Evolutionary conservation across 805 yeast genomes (phyloP).

Genomic region (Candida dajiaensis): DNA sequence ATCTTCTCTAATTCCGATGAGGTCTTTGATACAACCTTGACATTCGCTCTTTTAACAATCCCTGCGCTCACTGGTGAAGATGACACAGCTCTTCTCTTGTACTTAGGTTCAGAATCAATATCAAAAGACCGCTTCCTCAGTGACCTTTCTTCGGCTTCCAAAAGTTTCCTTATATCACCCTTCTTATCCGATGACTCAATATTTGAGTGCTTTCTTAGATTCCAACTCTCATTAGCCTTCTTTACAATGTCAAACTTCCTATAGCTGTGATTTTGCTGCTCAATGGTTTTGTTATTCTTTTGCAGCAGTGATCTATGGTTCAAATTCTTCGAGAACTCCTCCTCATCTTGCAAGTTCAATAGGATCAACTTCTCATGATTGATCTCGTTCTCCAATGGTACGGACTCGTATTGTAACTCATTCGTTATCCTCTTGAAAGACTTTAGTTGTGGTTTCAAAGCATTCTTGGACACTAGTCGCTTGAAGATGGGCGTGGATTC

Average conservation of each 20-base stretch:
- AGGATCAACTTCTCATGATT: conserved; percentile 24
- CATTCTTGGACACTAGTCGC: conserved; percentile 19
- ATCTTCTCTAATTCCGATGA: conserved; percentile 23
- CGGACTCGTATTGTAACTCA: conserved; percentile 21
- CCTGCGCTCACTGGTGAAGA: conserved; percentile 21
- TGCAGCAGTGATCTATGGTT: conserved; percentile 3
- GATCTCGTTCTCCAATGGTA: conserved; percentile 22
- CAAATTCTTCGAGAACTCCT: conserved; percentile 1
- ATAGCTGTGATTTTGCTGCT: conserved; percentile 2
- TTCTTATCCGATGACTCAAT: neutral
- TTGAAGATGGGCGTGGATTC: conserved; percentile 24
- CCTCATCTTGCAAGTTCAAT: conserved; percentile 20
- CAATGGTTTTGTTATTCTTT: conserved; percentile 1
- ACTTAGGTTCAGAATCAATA: conserved; percentile 4
- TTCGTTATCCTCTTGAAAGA: conserved; percentile 21
- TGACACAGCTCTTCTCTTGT: conserved; percentile 25
- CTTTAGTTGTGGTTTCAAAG: conserved; percentile 23
- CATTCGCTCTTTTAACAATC: conserved; percentile 13
- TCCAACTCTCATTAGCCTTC: conserved; percentile 25
- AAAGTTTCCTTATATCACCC: conserved; percentile 2
- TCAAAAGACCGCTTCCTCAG: conserved; percentile 21
- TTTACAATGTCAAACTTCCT: conserved; percentile 24
- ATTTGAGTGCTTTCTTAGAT: conserved; percentile 13
- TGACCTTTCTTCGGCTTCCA: neutral
- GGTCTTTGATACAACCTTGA: conserved; percentile 18